Base-by-base conservation (phyloP, 2,329 filamentous ascomycete species). In the Botrytis paeoniae region DNA sequence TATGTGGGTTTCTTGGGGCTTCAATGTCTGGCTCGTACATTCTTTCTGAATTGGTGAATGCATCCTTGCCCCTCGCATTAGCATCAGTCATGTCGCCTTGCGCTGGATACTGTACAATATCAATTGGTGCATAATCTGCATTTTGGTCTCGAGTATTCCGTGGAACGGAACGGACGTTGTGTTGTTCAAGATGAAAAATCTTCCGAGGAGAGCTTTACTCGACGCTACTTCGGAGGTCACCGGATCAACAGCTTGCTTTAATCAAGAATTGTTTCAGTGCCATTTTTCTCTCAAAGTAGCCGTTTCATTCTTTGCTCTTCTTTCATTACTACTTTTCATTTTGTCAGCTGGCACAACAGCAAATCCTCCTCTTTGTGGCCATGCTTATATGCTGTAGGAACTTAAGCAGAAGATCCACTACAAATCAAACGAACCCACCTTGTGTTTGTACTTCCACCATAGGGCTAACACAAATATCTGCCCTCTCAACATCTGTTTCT, bases 161-260 rank as follows among this genome's bases (percentile, higher is more conserved):
- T 69, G 65, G 65, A 69, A 41, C 65, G 48, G 65, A 57, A 41
- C 65, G 65, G 48, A 69, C n/a, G 65, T 69, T 57, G 65, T 69
- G 65, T 57, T 20, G 39, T 43, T 25, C 65, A 41, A 69, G 51
- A 41, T 69, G 48, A 69, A 29, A 41, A 69, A 57, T 57, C 25
- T 18, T 41, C 65, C 65, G 65, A 69, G 65, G n/a, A 57, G 14
- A 57, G 10, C 25, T 29, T 41, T 41, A 57, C 48, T 54, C 45
- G 12, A 68, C 45, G n/a, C 45, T 68, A 22, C 25, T 69, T 57
- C 48, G 48, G 48, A 69, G 48, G 37, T 69, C 65, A 57, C 48
- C 48, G 65, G 57, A 39, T 41, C 29, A 68, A 68, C 48, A 68
- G 65, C 65, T 68, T 37, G 35, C 39, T 68, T 68, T 25, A 1